Conservation (phyloP, 2,329 filamentous ascomycete species). For the Penicillium sp. region DNA sequence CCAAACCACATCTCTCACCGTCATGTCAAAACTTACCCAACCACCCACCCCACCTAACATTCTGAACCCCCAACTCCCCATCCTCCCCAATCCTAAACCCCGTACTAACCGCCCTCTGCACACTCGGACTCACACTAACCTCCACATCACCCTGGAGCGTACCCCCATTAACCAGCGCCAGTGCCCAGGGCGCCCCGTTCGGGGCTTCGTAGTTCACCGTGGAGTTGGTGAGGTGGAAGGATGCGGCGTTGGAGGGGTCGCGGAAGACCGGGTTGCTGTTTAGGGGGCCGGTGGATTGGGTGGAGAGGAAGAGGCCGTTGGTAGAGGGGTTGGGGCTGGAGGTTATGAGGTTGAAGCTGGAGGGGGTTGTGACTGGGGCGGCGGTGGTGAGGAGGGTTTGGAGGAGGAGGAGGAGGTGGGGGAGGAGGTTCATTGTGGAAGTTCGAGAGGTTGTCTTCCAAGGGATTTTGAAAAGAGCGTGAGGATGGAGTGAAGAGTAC, state of each 20-base stretch:
- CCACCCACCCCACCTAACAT: slow-evolving; percentile 18
- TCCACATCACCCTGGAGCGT: slow-evolving; percentile 16
- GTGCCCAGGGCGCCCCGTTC: slow-evolving; percentile 11
- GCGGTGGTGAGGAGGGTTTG: slow-evolving; percentile 27
- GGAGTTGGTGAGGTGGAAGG: slow-evolving; percentile 18
- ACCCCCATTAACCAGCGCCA: slow-evolving; percentile 16
- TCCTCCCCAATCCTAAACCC: slow-evolving; percentile 12
- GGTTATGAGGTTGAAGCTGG: slow-evolving; percentile 23
- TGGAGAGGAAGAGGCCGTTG: slow-evolving; percentile 19
- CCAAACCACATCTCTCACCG: background rate
- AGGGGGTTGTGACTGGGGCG: slow-evolving; percentile 23
- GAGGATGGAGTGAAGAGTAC: background rate
- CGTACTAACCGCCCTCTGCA: slow-evolving; percentile 3
- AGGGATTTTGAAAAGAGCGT: background rate
- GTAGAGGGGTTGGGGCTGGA: slow-evolving; percentile 21
- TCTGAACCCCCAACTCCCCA: slow-evolving; percentile 4
- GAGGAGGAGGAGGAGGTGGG: slow-evolving; percentile 24
- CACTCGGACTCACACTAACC: slow-evolving; percentile 19
- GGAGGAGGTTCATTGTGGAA: slow-evolving; percentile 32
- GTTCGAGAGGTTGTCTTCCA: background rate
- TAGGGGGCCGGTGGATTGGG: slow-evolving; percentile 15
- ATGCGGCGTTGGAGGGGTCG: slow-evolving; percentile 7
- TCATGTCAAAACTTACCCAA: slow-evolving; percentile 35
- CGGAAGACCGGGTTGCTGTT: slow-evolving; percentile 22
- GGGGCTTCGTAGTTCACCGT: slow-evolving; percentile 14